Evolutionary conservation across 371 early-diverging fungal genomes (phyloP), one percentile per base, ranked within the genome.

Genomic region (Mortierella sp.): DNA sequence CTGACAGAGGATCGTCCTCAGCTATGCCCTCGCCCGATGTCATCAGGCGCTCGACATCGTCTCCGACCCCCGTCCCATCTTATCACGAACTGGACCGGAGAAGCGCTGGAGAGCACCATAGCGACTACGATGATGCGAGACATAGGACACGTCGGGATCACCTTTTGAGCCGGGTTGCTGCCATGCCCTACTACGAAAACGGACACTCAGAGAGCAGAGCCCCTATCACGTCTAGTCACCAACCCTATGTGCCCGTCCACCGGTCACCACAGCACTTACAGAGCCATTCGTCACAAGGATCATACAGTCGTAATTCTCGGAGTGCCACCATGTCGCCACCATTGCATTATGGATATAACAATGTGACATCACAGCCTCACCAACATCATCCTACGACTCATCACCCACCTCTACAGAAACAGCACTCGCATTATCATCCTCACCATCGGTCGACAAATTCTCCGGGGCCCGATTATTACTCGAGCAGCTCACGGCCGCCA

Each of bases 21-120:
- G 52, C 84, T 14, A 68, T 81, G 24, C 80, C 74, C 9, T 85
- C 86, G 3, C 86, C 86, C 4, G 85, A 84, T 50, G 44, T 44
- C 5, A 31, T 72, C 14, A 42, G 85, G 31, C 81, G 81, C 16
- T 84, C 84, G 28, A 84, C 84, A 1, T 80, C 81, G 3, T 84
- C 84, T 7, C 84, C 84, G n/a, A 80, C 84, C 14, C 83, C 83
- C 31, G 71, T 74, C n/a, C 78, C 76, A 48, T 70, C 70, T 2
- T 73, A 73, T 73, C 72, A 70, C 14, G 74, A 74, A 14, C 44
- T 58, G 31, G 81, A 81, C 1, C 71, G 80, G n/a, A 52, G 77
- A 58, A 58, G 73, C 10, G 31, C 48, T 42, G 31, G 55, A 42
- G 77, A 75, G 2, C 71, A 79, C 47, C 58, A 74, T 26, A 74